Evolutionary conservation across 352 stramenopile genomes (phyloP), one percentile per base, ranked within the genome.

Genomic region (Phytophthora europaea): DNA sequence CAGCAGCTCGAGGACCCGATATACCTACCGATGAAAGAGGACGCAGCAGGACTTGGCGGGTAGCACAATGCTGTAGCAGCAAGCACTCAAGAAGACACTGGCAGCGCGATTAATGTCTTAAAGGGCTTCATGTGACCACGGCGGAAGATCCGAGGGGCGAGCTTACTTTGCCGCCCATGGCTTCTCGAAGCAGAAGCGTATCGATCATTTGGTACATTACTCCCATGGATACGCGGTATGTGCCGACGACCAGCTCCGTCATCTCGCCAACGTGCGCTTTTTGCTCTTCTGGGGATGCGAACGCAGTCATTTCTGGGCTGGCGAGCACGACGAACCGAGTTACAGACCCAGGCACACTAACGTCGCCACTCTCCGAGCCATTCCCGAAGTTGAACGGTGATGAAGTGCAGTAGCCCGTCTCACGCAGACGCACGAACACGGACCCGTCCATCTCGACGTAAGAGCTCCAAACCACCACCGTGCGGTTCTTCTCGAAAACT

Each of bases 161-260:
- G 10, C 33, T 31, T 18, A 57, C 22, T 26, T 62, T 59, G 23
- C 64, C 59, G 10, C 73, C 69, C 73, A 80, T 80, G 8, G 68
- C 61, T 71, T 80, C 73, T 68, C 53, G 73, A 58, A 81, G 47
- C 38, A 89, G 47, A 22, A 87, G 65, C 16, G 68, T 81, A 47
- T 87, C 73, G 34, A 84, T 76, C 7, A 80, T 82, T 43, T 84
- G 75, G 5, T 75, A 59, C 65, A 91, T 73, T 26, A 89, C 78
- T 7, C 69, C 68, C 13, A 88, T 64, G 15, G 73, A 81, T 6
- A 73, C 67, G 1, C 76, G 72, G 54, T 88, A 89, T 2, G 79
- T 81, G 22, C 61, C 70, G 3, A 92, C 78, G 26, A 92, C 71
- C 0, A 86, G 62, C 50, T 90, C 81, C 2, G 81, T 87, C 34